These are phyloP conservation scores for Cardamine resedifolia DNA, from an alignment of 345 rosid species.

Conservation along the genomic window DNA sequence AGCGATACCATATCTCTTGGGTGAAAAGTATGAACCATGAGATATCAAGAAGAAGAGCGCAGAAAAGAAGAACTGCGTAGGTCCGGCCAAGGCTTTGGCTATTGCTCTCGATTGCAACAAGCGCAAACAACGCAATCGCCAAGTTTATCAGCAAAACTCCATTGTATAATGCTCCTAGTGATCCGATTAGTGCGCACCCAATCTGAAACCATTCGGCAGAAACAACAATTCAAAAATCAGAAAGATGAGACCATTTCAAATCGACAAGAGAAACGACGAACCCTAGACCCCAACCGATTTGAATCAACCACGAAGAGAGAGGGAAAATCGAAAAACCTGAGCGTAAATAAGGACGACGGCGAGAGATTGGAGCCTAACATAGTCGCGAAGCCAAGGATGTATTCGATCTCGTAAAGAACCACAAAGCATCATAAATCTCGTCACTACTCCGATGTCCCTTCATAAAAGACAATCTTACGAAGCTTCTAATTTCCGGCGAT, in stretches of 20 bases:
- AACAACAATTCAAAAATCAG: neutral
- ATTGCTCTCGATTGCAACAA: constrained; percentile 85
- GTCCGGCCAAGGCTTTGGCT: constrained; percentile 80
- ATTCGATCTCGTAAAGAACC: constrained; percentile 52
- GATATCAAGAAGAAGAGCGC: constrained; percentile 61
- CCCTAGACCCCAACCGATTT: constrained; percentile 25
- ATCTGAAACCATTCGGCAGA: constrained; percentile 41
- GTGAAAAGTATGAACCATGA: constrained; percentile 74
- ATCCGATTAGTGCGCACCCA: constrained; percentile 85
- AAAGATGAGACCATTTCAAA: neutral
- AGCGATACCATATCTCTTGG: constrained; percentile 57
- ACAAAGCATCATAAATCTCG: constrained; percentile 45
- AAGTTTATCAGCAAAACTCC: constrained; percentile 73
- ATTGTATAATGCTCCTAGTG: constrained; percentile 83
- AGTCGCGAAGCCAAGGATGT: constrained; percentile 74
- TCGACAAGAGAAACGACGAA: constrained; percentile 18
- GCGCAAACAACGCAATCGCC: constrained; percentile 76
- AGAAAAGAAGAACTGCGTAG: constrained; percentile 78
- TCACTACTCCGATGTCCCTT: constrained; percentile 28
- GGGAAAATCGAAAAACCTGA: constrained; percentile 47
- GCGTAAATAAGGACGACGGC: constrained; percentile 86
- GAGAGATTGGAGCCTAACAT: constrained; percentile 69
- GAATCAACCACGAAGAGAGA: neutral
- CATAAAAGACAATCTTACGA: constrained; percentile 30
- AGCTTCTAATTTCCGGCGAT: constrained; percentile 21